phyloP scores from a whole-genome alignment of 495 filamentous ascomycete species.

The Pseudomonodictys pantanalensis region DNA sequence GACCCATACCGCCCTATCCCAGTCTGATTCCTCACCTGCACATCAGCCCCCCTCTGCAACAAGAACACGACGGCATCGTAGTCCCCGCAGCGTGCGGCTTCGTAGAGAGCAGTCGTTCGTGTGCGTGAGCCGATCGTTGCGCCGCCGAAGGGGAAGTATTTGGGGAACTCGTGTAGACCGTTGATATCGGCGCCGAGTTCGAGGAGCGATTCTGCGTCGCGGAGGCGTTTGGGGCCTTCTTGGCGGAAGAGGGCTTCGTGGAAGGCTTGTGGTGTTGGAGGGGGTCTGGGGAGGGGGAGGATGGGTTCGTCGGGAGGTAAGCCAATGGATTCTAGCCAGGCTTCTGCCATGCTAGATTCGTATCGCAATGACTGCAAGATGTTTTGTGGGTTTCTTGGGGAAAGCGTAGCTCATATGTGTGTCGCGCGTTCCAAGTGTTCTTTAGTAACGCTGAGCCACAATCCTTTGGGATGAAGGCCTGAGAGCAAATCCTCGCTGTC shows the following conservation, averaged over 20 bases:
- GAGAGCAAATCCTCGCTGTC: too few relatives aligned
- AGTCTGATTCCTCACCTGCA: neutral
- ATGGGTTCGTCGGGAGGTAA: too few relatives aligned
- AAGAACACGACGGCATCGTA: slow-evolving; percentile 9
- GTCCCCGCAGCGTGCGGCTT: slow-evolving; percentile 4
- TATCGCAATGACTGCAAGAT: too few relatives aligned
- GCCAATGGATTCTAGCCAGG: too few relatives aligned
- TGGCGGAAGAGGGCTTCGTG: neutral
- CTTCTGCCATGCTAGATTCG: too few relatives aligned
- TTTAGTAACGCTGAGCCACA: too few relatives aligned
- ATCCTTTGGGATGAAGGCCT: too few relatives aligned
- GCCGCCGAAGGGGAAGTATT: neutral
- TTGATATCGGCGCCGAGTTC: slow-evolving; percentile 4
- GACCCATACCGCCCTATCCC: neutral
- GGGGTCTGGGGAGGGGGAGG: too few relatives aligned
- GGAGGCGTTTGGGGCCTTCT: neutral
- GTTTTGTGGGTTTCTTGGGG: too few relatives aligned
- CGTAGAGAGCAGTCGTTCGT: neutral
- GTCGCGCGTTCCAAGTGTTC: too few relatives aligned
- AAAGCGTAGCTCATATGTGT: too few relatives aligned
- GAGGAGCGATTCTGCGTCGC: neutral
- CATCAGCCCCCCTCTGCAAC: neutral
- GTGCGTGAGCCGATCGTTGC: neutral
- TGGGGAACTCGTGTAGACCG: neutral
- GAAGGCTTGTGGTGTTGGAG: neutral